Base-by-base conservation (phyloP, 805 yeast species). In the Candida bentonensis region DNA sequence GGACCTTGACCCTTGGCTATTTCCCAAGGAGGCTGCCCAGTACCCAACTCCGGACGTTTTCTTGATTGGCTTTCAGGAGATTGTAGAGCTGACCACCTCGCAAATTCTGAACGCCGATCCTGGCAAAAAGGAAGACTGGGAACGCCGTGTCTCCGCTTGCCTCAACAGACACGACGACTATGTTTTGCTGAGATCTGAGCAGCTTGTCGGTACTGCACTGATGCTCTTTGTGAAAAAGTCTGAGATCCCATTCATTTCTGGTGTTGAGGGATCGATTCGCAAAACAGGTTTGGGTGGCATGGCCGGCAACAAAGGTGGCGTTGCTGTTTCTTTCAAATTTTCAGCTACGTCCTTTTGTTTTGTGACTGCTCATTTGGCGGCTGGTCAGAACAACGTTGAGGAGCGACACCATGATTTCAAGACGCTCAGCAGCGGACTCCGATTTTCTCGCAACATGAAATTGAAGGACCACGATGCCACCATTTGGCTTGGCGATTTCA, bases 281-380 rank as follows among this genome's bases (percentile, higher is more conserved):
- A 89, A 89, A 62, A 89, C 97, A 0, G 98, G 97, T 0, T 67
- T 92, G 44, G 96, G 96, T 30, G 98, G 98, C 40, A 89, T 92
- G 66, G 77, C 97, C 0, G 98, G 96, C 15, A 89, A 92, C 60
- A 89, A 89, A 61, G 98, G 98, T 40, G 96, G 94, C 3, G 94
- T 88, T 48, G 96, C 95, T 0, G 85, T 92, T 15, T 72, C 96
- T 48, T 83, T 89, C 62, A 76, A 81, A 42, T 85, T 73, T 60
- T 92, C 92, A 1, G 73, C 78, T 25, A 81, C 95, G 0, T 69
- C 82, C 1, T 80, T 87, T 55, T 87, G 94, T 50, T 76, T 87
- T 56, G 73, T 92, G 22, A 89, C 92, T 43, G 83, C 94, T 0
- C 99, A 92, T 65, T 65, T 92, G 51, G 95, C 98, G 0, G 96